phyloP scores from a whole-genome alignment of 768 basidiomycete species.

The Russula virescens region DNA sequence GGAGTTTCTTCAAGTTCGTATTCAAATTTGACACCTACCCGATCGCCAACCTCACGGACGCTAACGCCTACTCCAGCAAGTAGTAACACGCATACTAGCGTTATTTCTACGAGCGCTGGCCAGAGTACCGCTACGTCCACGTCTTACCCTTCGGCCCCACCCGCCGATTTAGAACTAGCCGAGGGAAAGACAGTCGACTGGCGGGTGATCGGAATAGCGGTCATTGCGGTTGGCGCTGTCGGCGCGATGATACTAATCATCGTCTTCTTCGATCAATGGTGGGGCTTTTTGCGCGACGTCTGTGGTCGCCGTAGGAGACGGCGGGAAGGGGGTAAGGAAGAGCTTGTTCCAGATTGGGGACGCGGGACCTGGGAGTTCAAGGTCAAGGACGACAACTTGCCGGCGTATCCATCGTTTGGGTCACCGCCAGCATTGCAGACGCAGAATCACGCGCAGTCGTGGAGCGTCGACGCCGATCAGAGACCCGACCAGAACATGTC shows the following conservation, averaged over 20 bases:
- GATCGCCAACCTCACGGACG: not conserved
- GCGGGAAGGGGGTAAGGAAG: conserved; percentile 37
- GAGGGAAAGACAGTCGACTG: conserved; percentile 36
- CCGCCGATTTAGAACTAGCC: not conserved
- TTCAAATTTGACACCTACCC: not conserved
- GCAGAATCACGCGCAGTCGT: conserved; percentile 5
- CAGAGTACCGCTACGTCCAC: not conserved
- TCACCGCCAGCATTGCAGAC: conserved; percentile 20
- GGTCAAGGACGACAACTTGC: conserved; percentile 23
- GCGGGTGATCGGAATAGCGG: conserved; percentile 65
- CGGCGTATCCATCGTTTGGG: conserved; percentile 31
- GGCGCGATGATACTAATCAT: conserved; percentile 49
- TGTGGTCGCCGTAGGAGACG: conserved; percentile 35
- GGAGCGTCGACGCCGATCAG: not conserved
- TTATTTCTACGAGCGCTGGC: not conserved
- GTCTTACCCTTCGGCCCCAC: not conserved
- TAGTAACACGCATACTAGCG: not conserved
- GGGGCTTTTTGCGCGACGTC: conserved; percentile 51
- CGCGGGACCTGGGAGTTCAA: conserved; percentile 52
- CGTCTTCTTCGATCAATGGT: conserved; percentile 70
- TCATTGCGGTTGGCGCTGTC: conserved; percentile 57
- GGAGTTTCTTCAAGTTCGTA: not conserved
- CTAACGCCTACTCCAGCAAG: not conserved
- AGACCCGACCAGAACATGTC: not conserved
- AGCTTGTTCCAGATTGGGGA: conserved; percentile 60